phyloP scores from a whole-genome alignment of 2,329 filamentous ascomycete genomes.

The Penicillium janthinellum region DNA sequence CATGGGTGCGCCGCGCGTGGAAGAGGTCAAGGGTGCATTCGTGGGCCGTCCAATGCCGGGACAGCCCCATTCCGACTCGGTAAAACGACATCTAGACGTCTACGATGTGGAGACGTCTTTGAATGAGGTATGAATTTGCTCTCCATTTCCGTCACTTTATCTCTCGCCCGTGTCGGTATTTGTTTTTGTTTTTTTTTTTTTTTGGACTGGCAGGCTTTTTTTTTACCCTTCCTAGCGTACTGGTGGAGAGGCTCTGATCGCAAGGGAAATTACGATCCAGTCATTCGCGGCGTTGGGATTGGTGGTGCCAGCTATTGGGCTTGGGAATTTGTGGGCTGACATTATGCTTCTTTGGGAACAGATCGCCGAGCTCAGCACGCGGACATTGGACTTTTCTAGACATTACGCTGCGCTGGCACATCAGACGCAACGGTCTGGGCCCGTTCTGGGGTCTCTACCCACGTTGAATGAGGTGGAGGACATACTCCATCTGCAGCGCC shows the following conservation, averaged over 20 bases:
- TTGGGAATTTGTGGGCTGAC: slow-evolving; percentile 14
- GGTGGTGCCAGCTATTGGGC: slow-evolving; percentile 2
- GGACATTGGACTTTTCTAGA: slow-evolving; percentile 49
- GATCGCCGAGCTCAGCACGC: slow-evolving; percentile 49
- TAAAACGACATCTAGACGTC: slow-evolving; percentile 66
- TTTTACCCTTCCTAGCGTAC: neutral
- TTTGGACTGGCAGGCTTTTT: neutral
- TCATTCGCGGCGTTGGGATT: slow-evolving; percentile 6
- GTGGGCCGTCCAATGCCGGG: slow-evolving; percentile 31
- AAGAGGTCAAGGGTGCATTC: slow-evolving; percentile 39
- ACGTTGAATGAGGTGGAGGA: slow-evolving; percentile 50
- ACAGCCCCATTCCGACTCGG: slow-evolving; percentile 47
- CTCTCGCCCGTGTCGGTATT: neutral
- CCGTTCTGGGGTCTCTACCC: slow-evolving; percentile 46
- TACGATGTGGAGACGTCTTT: slow-evolving; percentile 60
- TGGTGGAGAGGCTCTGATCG: neutral
- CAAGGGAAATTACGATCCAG: slow-evolving; percentile 15
- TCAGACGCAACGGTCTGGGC: slow-evolving; percentile 49
- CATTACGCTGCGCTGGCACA: slow-evolving; percentile 47
- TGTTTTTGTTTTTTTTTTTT: neutral
- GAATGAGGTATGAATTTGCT: slow-evolving; percentile 46
- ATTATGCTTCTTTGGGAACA: slow-evolving; percentile 25
- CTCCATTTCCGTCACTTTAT: neutral
- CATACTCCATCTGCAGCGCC: slow-evolving; percentile 48
- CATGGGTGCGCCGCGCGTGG: slow-evolving; percentile 32